Evolutionary conservation across 495 filamentous ascomycete genomes (phyloP), one percentile per base, ranked within the genome.

Genomic region (Cladorrhinum samala): DNA sequence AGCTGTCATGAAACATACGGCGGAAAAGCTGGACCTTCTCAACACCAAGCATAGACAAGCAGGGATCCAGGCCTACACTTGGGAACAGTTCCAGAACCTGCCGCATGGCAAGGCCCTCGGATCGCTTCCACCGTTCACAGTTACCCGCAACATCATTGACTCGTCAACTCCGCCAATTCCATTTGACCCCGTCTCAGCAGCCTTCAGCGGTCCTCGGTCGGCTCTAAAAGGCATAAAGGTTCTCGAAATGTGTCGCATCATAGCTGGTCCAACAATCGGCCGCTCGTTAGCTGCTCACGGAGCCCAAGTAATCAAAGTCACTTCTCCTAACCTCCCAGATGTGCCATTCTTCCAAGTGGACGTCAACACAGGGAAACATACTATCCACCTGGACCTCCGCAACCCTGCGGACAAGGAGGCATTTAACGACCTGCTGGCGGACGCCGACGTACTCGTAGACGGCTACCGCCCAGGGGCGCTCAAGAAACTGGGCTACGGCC

Each of bases 281-380:
- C 81, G 83, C 38, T 83, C 80, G 14, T 72, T 88, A 14, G 77
- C 78, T 20, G 83, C 85, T 25, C 84, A 87, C 65, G 84, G 83
- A 18, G 84, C 84, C 47, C 76, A 77, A 42, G 83, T 89, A 2
- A 65, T 88, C 56, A 88, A 88, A 62, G 76, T 90, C 55, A 88
- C 86, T 14, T 84, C 80, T 21, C 79, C 83, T 0, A 71, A 75
- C 30, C 72, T 88, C 20, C 80, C 80, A 13, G 86, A 90, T 52
- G 86, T 90, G 9, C 85, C 86, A 0, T 88, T 88, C 72, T 90
- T 88, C 73, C 86, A 88, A 64, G 83, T 90, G 9, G 86, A 89
- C 57, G 83, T 83, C 40, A 89, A 91, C 66, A 81, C 83, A 60
- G 84, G 86, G 52, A 89, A 89, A 63, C 72, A 72, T 53, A 62